Evolutionary conservation across 2,329 filamentous ascomycete genomes (phyloP), one percentile per base, ranked within the genome.

Genomic region (Colletotrichum siamense): DNA sequence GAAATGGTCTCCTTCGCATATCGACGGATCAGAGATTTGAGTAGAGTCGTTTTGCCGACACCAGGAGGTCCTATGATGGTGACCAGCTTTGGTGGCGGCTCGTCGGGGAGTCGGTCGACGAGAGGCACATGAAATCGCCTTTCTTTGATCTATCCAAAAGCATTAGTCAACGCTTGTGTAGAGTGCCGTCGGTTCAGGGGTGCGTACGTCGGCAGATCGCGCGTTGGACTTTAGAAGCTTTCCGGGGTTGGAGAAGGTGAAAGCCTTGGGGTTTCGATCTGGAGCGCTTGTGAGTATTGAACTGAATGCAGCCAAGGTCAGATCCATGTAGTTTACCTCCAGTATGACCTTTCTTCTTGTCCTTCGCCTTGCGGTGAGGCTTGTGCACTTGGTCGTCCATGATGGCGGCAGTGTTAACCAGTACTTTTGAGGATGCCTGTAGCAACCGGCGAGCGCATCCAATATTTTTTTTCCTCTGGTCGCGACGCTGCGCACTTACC

Each of bases 1-100:
- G 95, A 94, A 55, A 99, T 91, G 0, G 95, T 96, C 84, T 99
- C 97, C 84, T 99, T 99, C 62, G 97, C 95, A 87, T 99, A 99
- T 84, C 97, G 91, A 79, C 95, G 94, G 81, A 99, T 95, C 75
- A 99, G 89, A 15, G 96, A 98, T 84, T 99, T 99, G 83, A 99
- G 92, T 49, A 99, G 90, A 0, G 96, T 99, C 4, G 96, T 98
- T 89, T 99, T 99, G 80, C 96, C 97, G 65, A 96, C 96, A 76
- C 97, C 97, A 2, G 97, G 95, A 72, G 97, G 97, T 70, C 97
- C 98, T 83, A 99, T 96, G 77, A 99, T 96, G 77, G 95, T 93
- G 80, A 99, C 96, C 73, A 99, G 93, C 76, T 98, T 92, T 75
- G 97, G 97, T 30, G 97, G 96, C 18, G 97, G 95, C 87, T 99